Base-by-base conservation (phyloP, 768 basidiomycete genomes). In the Brasilioporus rufonigricans region DNA sequence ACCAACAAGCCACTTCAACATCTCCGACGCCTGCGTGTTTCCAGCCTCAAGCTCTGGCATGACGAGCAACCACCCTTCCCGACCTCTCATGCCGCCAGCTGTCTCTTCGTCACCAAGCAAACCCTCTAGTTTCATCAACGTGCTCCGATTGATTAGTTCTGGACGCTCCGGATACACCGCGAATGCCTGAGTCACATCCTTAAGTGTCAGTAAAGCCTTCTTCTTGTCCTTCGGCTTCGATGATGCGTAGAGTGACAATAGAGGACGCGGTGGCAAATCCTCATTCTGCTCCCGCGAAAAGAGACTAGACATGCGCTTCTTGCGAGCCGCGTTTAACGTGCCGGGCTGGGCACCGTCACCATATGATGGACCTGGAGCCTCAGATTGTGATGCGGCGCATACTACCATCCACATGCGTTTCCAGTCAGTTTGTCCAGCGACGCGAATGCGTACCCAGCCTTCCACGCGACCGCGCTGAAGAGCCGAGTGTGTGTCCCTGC, bases 391-490 rank as follows among this genome's bases (percentile, higher is more conserved):
- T 6, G 78, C 81, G 45, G 80, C 79, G 56, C 75, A 76, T 6
- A 97, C 74, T 7, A 87, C 81, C 77, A 91, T 83, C 90, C 92
- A 98, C 43, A 94, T 79, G 39, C 84, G 81, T 69, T 93, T 93
- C 96, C 96, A 98, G 61, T 97, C 93, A 0, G 91, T 94, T 62
- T 94, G 93, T n/a, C 96, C 95, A n/a, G 94, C 89, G 36, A 98
- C 78, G 43, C 96, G 86, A 44, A 93, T 80, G 61, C 87, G 83
- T 18, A 93, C 88, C 90, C 91, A 94, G 1, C 95, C 96, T 69
- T 98, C 95, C 77, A 93, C 81, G 55, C 81, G 80, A 10, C 91
- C 87, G 44, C 81, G 80, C 12, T 81, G 69, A 3, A 95, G 79
- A 9, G 88, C 84, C 3, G 84, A 78, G 10, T 80, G 83, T 2